phyloP scores from a whole-genome alignment of 208 protist genomes.

The Leishmania amazonensis region DNA sequence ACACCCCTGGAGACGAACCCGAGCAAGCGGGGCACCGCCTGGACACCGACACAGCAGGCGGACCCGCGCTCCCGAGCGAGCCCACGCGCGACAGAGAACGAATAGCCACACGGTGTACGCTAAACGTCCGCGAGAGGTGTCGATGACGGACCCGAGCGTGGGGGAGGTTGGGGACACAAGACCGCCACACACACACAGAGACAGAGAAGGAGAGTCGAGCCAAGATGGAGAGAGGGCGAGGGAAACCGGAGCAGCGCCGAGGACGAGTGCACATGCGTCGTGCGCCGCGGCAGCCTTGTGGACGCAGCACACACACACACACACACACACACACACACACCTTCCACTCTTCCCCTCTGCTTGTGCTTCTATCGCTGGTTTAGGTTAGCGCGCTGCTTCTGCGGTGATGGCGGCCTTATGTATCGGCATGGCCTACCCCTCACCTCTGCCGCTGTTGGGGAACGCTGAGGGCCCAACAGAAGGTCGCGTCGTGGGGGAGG shows the following conservation, averaged over 20 bases:
- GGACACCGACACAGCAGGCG: neutral
- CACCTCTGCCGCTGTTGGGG: too few relatives aligned
- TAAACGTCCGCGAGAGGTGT: too few relatives aligned
- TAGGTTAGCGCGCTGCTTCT: neutral
- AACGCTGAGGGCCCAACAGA: too few relatives aligned
- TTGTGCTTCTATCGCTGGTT: too few relatives aligned
- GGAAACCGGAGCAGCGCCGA: neutral
- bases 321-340: too few relatives aligned
- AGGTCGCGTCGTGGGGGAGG: neutral
- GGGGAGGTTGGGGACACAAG: neutral
- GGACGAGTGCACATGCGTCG: neutral
- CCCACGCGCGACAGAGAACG: neutral
- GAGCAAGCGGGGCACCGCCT: neutral
- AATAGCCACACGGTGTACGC: neutral
- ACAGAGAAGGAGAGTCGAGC: neutral
- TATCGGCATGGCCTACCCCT: too few relatives aligned
- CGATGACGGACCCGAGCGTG: neutral
- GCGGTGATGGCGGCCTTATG: too few relatives aligned
- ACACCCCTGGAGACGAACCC: neutral
- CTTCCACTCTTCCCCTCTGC: too few relatives aligned
- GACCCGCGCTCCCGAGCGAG: neutral
- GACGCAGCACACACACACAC: neutral
- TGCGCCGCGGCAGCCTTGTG: neutral
- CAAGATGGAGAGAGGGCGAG: neutral
- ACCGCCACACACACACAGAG: neutral